Evolutionary conservation across 306 rosid species (phyloP).

Genomic region (Casuarina glauca): DNA sequence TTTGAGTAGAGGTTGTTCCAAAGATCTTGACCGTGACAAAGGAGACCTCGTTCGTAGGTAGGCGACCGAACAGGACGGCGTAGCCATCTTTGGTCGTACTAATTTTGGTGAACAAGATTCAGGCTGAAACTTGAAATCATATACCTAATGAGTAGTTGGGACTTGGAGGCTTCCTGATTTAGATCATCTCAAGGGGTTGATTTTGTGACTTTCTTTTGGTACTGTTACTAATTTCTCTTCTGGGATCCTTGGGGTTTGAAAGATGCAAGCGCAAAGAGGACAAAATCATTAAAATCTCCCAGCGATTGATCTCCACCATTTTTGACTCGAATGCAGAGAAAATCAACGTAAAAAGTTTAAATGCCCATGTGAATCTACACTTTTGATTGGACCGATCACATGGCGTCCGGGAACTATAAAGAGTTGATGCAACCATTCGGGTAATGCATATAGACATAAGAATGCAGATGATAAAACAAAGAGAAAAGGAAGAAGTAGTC

Average conservation of each 20-base stretch:
- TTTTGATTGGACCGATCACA: not conserved
- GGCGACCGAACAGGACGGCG: not conserved
- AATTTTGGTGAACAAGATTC: constrained; percentile 23
- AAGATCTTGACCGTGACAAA: not conserved
- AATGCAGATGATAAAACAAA: not conserved
- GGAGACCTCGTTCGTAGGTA: not conserved
- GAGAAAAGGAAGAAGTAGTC: not conserved
- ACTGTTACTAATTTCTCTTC: not conserved
- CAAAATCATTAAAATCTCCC: not conserved
- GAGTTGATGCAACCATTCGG: not conserved
- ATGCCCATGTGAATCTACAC: not conserved
- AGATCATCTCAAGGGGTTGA: not conserved
- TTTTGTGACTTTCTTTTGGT: not conserved
- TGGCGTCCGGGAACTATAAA: not conserved
- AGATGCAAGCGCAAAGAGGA: not conserved
- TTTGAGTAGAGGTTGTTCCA: not conserved
- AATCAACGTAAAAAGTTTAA: not conserved
- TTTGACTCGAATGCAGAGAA: not conserved
- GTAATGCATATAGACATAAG: not conserved
- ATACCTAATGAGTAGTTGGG: not conserved
- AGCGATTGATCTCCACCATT: not conserved
- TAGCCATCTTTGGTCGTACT: not conserved
- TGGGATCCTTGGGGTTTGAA: not conserved
- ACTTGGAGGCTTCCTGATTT: not conserved
- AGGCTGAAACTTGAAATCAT: constrained; percentile 1